Conservation (phyloP, 1,284 basidiomycete genomes). For the Ganoderma meredithae region DNA sequence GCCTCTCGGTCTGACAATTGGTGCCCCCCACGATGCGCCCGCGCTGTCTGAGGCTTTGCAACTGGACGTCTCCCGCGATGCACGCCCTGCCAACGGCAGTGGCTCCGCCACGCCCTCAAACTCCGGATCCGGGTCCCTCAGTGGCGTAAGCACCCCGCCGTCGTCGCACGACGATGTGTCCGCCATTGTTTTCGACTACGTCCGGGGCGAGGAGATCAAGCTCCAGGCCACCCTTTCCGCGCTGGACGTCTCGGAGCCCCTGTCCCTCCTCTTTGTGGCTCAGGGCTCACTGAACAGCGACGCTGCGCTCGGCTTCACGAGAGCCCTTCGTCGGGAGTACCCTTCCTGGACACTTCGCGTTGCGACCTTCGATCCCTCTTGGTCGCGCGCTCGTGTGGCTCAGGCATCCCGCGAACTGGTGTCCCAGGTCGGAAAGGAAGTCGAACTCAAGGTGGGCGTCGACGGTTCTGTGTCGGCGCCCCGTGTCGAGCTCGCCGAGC, state of each 20-base stretch:
- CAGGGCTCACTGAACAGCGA: constrained; percentile 28
- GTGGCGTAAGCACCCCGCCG: background rate
- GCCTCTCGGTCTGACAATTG: background rate
- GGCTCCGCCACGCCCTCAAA: background rate
- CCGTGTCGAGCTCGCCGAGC: constrained; percentile 17
- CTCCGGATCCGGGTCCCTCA: background rate
- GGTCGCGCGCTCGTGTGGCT: background rate
- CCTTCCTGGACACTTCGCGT: constrained; percentile 28
- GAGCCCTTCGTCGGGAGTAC: constrained; percentile 32
- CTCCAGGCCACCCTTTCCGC: constrained; percentile 21
- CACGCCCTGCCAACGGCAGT: background rate
- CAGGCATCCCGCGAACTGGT: background rate
- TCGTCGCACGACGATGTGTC: background rate
- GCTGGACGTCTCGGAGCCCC: constrained; percentile 22
- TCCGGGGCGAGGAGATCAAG: constrained; percentile 27
- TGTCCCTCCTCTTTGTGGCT: constrained; percentile 29
- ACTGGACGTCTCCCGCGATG: background rate
- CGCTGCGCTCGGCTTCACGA: constrained; percentile 29
- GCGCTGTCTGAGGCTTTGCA: constrained; percentile 29
- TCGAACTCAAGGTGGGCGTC: constrained; percentile 21
- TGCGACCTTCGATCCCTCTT: constrained; percentile 25
- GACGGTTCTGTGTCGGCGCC: constrained; percentile 22
- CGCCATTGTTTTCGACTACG: constrained; percentile 25
- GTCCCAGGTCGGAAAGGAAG: constrained; percentile 5
- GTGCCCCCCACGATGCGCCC: background rate